These are phyloP conservation scores for Talaromyces islandicus DNA, from an alignment of 2,329 filamentous ascomycete genomes.

Conservation along the genomic window DNA sequence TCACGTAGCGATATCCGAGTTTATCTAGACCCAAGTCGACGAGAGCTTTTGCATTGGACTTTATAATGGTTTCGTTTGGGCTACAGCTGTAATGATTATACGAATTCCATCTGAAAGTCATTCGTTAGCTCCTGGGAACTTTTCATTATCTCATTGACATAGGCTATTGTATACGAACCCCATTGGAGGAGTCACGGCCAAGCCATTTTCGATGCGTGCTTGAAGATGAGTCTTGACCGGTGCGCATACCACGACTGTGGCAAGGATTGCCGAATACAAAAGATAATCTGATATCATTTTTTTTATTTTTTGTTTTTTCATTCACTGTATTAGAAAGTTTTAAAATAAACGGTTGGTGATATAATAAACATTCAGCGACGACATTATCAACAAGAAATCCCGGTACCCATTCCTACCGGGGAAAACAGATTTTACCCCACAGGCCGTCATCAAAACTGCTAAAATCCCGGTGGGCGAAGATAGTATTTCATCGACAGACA, in stretches of 20 bases:
- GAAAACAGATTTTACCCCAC: not conserved
- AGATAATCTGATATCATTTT: not conserved
- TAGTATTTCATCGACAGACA: not conserved
- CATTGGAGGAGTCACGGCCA: slow-evolving; percentile 25
- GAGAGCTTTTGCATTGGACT: slow-evolving; percentile 49
- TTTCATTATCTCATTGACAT: not conserved
- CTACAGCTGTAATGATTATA: slow-evolving; percentile 53
- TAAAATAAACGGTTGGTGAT: not conserved
- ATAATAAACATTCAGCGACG: not conserved
- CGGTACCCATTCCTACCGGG: not conserved
- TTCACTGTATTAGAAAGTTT: not conserved
- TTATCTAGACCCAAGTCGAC: slow-evolving; percentile 47
- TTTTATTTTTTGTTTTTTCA: too few species aligned
- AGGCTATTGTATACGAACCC: slow-evolving; percentile 14
- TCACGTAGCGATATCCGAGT: slow-evolving; percentile 52
- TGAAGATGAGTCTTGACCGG: not conserved
- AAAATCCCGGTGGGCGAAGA: not conserved
- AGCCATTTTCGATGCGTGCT: slow-evolving; percentile 15
- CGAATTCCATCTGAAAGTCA: slow-evolving; percentile 49
- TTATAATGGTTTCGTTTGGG: slow-evolving; percentile 45
- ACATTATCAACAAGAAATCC: not conserved
- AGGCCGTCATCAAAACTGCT: not conserved
- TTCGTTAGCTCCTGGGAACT: not conserved
- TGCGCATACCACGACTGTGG: not conserved
- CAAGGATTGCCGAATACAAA: not conserved